These are phyloP conservation scores for Nicotiana tabacum DNA, from an alignment of 257 asterid species.

Conservation along the genomic window DNA sequence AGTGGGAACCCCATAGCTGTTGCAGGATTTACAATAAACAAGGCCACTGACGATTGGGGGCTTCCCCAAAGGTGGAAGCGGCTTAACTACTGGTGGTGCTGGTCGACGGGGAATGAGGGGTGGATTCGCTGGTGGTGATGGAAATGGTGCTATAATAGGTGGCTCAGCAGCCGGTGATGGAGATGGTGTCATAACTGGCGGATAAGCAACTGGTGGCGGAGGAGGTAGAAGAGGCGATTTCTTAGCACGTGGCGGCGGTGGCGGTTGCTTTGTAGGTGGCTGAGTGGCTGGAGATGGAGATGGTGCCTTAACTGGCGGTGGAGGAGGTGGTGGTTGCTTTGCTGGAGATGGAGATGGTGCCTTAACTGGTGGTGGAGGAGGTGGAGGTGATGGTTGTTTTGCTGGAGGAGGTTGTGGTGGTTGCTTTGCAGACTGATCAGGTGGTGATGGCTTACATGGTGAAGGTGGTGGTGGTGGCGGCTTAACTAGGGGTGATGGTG, in stretches of 20 bases:
- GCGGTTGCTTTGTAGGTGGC: neutral
- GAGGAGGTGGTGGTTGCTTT: neutral
- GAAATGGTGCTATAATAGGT: neutral
- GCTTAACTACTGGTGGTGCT: neutral
- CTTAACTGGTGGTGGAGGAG: neutral
- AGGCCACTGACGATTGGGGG: neutral
- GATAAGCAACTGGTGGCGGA: neutral
- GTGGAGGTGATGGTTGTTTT: neutral
- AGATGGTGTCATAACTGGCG: neutral
- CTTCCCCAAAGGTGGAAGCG: neutral
- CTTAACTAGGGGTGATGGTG: neutral
- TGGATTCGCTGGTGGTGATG: neutral
- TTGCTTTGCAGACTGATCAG: neutral
- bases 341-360: neutral
- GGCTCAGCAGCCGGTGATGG: neutral
- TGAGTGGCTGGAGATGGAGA: neutral
- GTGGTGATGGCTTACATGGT: neutral
- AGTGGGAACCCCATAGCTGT: slow-evolving; percentile 23
- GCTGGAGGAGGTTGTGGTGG: neutral
- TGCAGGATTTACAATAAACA: slow-evolving; percentile 33
- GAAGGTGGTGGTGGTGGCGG: neutral
- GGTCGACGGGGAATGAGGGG: neutral
- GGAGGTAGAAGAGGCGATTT: neutral
- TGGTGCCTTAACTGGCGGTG: too few relatives aligned
- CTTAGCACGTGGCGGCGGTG: neutral